A percentile compares a stretch with the other conserved stretches of the same genome.
Conservation (phyloP, 2,329 filamentous ascomycete genomes). For the Cryphonectria japonica region DNA sequence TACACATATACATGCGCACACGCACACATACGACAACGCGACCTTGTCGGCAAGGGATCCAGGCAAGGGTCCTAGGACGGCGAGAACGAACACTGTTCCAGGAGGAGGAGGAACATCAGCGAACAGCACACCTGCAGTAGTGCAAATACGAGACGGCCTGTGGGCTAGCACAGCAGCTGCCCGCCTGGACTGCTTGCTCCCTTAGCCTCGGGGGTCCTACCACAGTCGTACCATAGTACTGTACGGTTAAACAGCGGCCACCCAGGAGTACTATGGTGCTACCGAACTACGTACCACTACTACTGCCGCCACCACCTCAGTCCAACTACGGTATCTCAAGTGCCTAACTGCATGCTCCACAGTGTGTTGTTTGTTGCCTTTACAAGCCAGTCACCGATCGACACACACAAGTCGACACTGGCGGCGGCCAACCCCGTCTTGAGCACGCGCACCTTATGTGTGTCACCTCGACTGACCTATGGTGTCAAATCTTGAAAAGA, state of each 20-base stretch:
- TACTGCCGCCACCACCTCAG: too few relatives aligned
- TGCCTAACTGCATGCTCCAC: background rate
- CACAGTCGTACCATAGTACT: background rate
- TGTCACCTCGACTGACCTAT: background rate
- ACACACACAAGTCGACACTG: background rate
- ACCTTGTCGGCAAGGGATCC: background rate
- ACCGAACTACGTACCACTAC: too few relatives aligned
- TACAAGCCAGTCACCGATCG: background rate
- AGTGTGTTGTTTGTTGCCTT: background rate
- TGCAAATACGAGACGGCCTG: conserved; percentile 6
- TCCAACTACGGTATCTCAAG: background rate
- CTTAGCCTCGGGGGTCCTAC: conserved; percentile 9
- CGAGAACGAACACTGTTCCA: background rate
- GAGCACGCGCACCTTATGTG: conserved; percentile 12
- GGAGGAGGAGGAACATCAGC: background rate
- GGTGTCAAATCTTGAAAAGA: background rate
- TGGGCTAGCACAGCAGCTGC: conserved; percentile 4
- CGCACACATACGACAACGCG: background rate
- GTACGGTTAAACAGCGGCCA: conserved; percentile 1
- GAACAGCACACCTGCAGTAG: conserved; percentile 1
- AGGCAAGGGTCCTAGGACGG: background rate
- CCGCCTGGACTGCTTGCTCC: conserved; percentile 8
- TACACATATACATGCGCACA: background rate
- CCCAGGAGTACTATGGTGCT: conserved; percentile 4
- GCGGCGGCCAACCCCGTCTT: background rate